Conservation (phyloP, 805 yeast species). For the Zygotorulaspora florentina region DNA sequence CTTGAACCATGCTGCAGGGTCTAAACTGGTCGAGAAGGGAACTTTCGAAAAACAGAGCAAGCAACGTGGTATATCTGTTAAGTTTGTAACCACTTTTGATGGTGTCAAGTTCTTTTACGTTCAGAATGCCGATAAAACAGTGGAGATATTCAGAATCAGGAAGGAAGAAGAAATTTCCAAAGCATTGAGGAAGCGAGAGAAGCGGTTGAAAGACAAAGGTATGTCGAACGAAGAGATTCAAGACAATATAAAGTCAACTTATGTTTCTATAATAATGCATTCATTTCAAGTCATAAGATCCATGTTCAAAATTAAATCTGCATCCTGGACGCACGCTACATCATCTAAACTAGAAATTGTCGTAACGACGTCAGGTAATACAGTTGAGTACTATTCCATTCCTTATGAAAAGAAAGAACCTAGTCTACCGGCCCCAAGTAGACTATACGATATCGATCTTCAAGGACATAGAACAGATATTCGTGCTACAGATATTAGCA, state of each 20-base stretch:
- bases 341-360: slow-evolving; percentile 55
- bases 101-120: slow-evolving; percentile 48
- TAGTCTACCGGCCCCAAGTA: slow-evolving; percentile 38
- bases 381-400: slow-evolving; percentile 63
- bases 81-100: slow-evolving; percentile 39
- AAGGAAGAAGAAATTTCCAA: slow-evolving; percentile 71
- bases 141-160: slow-evolving; percentile 77
- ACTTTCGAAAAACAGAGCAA: slow-evolving; percentile 70
- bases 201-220: slow-evolving; percentile 73
- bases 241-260: slow-evolving; percentile 44
- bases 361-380: slow-evolving; percentile 65
- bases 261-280: slow-evolving; percentile 55
- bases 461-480: slow-evolving; percentile 90
- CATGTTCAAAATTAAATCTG: slow-evolving; percentile 56
- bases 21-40: slow-evolving; percentile 57
- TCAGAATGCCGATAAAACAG: slow-evolving; percentile 75
- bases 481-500: slow-evolving; percentile 75
- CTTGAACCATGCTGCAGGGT: slow-evolving; percentile 47
- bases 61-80: slow-evolving; percentile 59
- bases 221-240: slow-evolving; percentile 54
- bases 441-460: slow-evolving; percentile 58
- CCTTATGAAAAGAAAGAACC: slow-evolving; percentile 56
- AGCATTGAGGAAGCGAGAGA: slow-evolving; percentile 71
- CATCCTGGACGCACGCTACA: slow-evolving; percentile 55
- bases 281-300: slow-evolving; percentile 68